Evolutionary conservation across 2,329 filamentous ascomycete genomes (phyloP), one percentile per base, ranked within the genome.

Genomic region (Graphilbum ipis-grandicollis): DNA sequence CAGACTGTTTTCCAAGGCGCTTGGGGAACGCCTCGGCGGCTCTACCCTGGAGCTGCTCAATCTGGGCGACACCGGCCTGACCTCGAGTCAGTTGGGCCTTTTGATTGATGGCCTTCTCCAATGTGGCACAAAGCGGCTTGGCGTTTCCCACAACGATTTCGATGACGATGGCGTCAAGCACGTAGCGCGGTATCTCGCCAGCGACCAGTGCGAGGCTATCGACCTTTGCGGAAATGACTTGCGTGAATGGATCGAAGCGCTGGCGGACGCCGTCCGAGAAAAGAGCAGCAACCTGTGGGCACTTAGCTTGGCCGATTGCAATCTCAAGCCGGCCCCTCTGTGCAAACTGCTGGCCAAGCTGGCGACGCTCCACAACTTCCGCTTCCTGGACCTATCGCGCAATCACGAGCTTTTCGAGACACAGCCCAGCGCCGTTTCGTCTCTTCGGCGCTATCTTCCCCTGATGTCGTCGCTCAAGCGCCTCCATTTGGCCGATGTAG

Each of bases 371-470:
- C 65, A 67, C 2, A 71, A 78, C 44, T 79, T 94, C 51, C 75
- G 81, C 17, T 94, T 94, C 51, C 73, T 98, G 41, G 90, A 96
- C 52, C 63, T 98, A 26, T 93, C 84, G 5, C 84, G 93, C 49
- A 96, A 96, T 47, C 79, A 68, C 23, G 74, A 73, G 17, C 64
- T 98, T 14, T 93, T 93, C 51, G 69, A 75, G 36, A 64, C 65
- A 4, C 65, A 78, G 31, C 76, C 80, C n/a, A 84, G 73, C 48
- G 80, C 81, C 2, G 65, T 90, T 25, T 68, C 70, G 5, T 59
- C 84, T 4, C 63, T 96, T 38, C 69, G 90, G 47, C 75, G 71
- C 53, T 76, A 88, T 52, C 63, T 96, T 39, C 86, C 88, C 4
- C 77, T 83, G 53, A 69, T 96, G 59, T 62, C 68, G 22, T 63